Conservation (phyloP, 108 stramenopile genomes). For the Nitzschia palea region DNA sequence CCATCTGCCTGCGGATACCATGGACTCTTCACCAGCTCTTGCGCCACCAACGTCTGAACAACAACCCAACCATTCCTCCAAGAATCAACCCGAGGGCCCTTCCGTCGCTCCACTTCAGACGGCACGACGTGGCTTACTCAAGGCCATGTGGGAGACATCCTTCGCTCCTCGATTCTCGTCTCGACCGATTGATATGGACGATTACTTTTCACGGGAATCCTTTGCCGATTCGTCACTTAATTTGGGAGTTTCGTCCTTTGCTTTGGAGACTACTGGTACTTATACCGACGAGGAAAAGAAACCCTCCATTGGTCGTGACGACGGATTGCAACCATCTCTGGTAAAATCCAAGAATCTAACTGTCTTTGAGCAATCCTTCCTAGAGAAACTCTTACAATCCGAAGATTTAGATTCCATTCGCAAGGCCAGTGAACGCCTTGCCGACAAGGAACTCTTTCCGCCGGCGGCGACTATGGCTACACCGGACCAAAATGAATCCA, state of each 20-base stretch:
- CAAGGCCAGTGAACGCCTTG: conserved; percentile 22
- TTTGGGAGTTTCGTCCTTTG: neutral
- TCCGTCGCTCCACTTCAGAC: neutral
- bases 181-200: conserved; percentile 30
- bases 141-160: conserved; percentile 24
- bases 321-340: conserved; percentile 3
- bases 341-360: conserved; percentile 21
- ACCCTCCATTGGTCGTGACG: neutral
- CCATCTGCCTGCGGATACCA: too few relatives aligned
- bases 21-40: too few relatives aligned
- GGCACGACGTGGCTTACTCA: conserved; percentile 21
- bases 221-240: neutral
- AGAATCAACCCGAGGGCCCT: too few relatives aligned
- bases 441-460: conserved; percentile 37
- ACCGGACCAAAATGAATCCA: neutral
- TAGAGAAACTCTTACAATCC: conserved; percentile 27
- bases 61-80: too few relatives aligned
- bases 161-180: conserved; percentile 25
- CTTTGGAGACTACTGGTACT: neutral
- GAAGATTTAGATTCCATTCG: conserved; percentile 37
- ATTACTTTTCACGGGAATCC: conserved; percentile 20
- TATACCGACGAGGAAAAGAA: neutral
- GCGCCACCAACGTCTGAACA: too few relatives aligned
- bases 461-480: neutral
- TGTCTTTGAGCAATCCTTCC: conserved; percentile 22